Evolutionary conservation across 2,329 filamentous ascomycete species (phyloP).

Genomic region (Knoxdaviesia proteae): DNA sequence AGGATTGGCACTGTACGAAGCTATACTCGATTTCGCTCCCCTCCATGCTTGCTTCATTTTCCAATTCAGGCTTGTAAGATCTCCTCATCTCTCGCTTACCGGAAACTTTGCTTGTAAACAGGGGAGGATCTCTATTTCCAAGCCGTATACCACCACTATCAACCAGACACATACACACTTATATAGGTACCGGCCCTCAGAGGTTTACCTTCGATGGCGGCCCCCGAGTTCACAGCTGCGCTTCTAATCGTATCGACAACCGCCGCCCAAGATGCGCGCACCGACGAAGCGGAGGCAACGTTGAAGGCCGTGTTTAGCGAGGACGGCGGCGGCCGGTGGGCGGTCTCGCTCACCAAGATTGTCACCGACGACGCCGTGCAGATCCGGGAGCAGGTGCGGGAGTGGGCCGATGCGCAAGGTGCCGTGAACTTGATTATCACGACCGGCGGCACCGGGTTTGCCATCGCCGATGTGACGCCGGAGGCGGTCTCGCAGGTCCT

Average conservation of each 20-base stretch:
- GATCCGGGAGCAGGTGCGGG: constrained; percentile 53
- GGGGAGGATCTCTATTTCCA: no score
- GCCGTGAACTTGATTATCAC: constrained; percentile 62
- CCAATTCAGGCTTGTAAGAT: no score
- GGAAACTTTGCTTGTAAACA: no score
- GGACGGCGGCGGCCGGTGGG: constrained; percentile 52
- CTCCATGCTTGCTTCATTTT: no score
- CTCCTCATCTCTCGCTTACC: no score
- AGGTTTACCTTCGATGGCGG: constrained; percentile 12
- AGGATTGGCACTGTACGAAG: no score
- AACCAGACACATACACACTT: background rate
- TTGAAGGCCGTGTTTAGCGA: constrained; percentile 49
- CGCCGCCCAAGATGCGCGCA: constrained; percentile 55
- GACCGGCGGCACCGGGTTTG: constrained; percentile 86
- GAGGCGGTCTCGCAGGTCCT: constrained; percentile 71
- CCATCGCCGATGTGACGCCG: constrained; percentile 65
- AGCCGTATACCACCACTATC: constrained; percentile 6
- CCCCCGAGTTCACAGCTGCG: constrained; percentile 39
- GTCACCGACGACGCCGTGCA: constrained; percentile 55
- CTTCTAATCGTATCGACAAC: constrained; percentile 86
- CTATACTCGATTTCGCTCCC: no score
- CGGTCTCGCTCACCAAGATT: constrained; percentile 46
- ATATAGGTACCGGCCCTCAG: background rate
- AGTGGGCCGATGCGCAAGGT: constrained; percentile 47
- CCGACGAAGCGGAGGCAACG: constrained; percentile 50